phyloP scores from a whole-genome alignment of 202 grass and related monocot genomes.

The Zizania palustris region DNA sequence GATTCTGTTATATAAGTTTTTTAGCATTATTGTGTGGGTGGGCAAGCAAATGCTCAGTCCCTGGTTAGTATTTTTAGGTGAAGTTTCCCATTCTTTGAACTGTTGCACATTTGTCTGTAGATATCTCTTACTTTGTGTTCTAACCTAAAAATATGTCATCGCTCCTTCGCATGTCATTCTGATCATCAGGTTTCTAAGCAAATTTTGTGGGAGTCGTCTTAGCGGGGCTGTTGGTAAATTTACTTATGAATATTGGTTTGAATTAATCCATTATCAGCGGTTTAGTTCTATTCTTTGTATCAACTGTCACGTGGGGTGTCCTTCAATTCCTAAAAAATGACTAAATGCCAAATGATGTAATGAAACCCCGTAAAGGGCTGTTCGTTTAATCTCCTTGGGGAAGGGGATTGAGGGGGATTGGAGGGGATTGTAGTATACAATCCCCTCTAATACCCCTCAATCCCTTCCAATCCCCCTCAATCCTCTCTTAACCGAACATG shows the following conservation, averaged over 20 bases:
- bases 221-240: constrained; percentile 75
- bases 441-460: too few species aligned
- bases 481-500: too few species aligned
- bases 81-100: too few species aligned
- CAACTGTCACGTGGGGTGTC: constrained; percentile 79
- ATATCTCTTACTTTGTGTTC: too few species aligned
- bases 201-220: constrained; percentile 82
- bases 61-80: too few species aligned
- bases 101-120: too few species aligned
- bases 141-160: constrained; percentile 47
- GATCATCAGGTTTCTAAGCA: constrained; percentile 72
- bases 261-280: constrained; percentile 71
- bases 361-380: not conserved
- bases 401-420: too few species aligned
- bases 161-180: constrained; percentile 78
- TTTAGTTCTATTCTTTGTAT: constrained; percentile 66
- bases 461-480: too few species aligned
- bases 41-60: too few species aligned
- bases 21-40: too few species aligned
- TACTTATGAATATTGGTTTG: constrained; percentile 85
- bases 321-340: constrained; percentile 65
- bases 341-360: constrained; percentile 44
- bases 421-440: too few species aligned
- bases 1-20: constrained; percentile 76
- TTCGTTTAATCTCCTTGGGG: too few species aligned